A percentile compares a stretch with the other conserved stretches of the same genome.
These are phyloP conservation scores for Skeletonema potamos DNA, from an alignment of 108 stramenopile species.

Conservation along the genomic window DNA sequence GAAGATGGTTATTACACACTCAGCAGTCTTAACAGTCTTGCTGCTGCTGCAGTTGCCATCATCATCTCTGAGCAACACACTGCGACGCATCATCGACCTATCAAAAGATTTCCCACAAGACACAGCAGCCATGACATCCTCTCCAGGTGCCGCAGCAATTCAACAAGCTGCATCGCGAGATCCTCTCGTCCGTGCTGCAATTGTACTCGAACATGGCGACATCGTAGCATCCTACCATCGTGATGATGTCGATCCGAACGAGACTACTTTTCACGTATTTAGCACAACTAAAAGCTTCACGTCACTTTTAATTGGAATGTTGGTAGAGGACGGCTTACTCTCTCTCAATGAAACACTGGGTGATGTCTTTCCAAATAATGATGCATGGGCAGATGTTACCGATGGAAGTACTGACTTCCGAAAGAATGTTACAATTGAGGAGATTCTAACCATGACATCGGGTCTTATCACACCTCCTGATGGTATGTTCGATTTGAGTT, in stretches of 20 bases:
- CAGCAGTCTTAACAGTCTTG: too few relatives aligned
- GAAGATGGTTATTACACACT: too few relatives aligned
- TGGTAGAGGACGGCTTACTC: conserved; percentile 9
- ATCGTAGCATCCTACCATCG: conserved; percentile 3
- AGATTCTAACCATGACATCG: conserved; percentile 26
- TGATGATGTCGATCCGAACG: conserved; percentile 2
- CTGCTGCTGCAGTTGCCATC: too few relatives aligned
- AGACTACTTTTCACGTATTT: background rate
- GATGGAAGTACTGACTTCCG: background rate
- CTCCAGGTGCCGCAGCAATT: background rate
- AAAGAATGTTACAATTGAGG: conserved; percentile 11
- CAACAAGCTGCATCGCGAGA: background rate
- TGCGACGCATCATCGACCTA: background rate
- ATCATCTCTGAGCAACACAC: too few relatives aligned
- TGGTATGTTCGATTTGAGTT: background rate
- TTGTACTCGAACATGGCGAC: conserved; percentile 8
- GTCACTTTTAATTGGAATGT: conserved; percentile 1
- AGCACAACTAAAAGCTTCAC: conserved; percentile 4
- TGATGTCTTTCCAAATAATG: conserved; percentile 4
- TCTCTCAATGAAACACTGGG: conserved; percentile 15
- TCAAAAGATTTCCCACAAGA: background rate
- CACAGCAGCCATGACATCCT: background rate
- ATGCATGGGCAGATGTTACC: conserved; percentile 16
- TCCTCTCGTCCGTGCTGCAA: conserved; percentile 1
- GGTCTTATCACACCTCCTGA: background rate